phyloP scores from a whole-genome alignment of 1,284 basidiomycete genomes.

The Testicularia cyperi region DNA sequence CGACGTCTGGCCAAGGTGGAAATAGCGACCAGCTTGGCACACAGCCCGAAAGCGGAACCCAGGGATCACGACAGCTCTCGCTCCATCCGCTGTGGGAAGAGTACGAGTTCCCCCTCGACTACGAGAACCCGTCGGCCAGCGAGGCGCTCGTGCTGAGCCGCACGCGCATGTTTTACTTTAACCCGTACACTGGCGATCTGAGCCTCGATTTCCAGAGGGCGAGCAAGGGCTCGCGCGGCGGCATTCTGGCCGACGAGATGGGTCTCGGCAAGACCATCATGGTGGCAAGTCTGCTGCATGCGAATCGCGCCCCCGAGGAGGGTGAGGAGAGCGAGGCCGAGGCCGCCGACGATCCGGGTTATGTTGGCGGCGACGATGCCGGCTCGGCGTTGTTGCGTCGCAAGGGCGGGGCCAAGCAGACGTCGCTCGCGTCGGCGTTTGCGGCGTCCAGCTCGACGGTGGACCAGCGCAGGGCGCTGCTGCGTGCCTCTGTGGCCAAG shows the following conservation, averaged over 20 bases:
- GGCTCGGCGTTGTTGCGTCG: slow-evolving; percentile 1
- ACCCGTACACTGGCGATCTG: slow-evolving; percentile 74
- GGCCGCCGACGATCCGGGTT: slow-evolving; percentile 11
- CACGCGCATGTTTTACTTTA: slow-evolving; percentile 41
- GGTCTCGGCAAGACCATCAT: slow-evolving; percentile 98
- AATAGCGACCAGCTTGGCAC: not conserved
- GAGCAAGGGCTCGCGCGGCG: slow-evolving; percentile 76
- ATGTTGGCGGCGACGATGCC: slow-evolving; percentile 2
- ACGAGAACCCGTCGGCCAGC: slow-evolving; percentile 32
- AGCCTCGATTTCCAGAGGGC: slow-evolving; percentile 82
- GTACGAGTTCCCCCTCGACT: slow-evolving; percentile 63
- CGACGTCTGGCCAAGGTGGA: not conserved
- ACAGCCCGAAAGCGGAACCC: slow-evolving; percentile 4
- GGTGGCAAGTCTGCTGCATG: slow-evolving; percentile 86
- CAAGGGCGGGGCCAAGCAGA: slow-evolving; percentile 32
- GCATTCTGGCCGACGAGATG: slow-evolving; percentile 79
- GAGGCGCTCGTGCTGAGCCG: slow-evolving; percentile 31
- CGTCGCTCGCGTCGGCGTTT: slow-evolving; percentile 47
- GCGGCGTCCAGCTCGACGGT: slow-evolving; percentile 18
- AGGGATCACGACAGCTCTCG: slow-evolving; percentile 50
- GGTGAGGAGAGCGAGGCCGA: slow-evolving; percentile 22
- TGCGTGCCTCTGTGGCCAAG: slow-evolving; percentile 26
- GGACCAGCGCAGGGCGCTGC: slow-evolving; percentile 16
- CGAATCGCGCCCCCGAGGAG: slow-evolving; percentile 63
- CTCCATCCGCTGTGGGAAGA: slow-evolving; percentile 95